A percentile compares a stretch with the other conserved stretches of the same genome.
Conservation (phyloP, 768 basidiomycete genomes). For the Kwoniella heveanensis region DNA sequence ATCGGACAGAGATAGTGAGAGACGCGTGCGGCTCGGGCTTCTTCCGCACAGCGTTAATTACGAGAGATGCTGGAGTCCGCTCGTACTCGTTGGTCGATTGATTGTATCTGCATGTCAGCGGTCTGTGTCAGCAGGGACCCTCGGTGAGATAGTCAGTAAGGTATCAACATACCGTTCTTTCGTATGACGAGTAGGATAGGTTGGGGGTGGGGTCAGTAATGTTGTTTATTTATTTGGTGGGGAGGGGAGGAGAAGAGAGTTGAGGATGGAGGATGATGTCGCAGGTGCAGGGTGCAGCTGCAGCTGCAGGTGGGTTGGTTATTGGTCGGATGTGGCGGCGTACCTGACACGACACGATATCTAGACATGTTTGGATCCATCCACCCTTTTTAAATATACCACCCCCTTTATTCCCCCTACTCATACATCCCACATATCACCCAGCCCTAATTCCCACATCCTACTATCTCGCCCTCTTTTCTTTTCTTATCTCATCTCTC, state of each 20-base stretch:
- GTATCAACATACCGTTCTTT: constrained; percentile 4
- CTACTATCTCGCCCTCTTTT: not conserved
- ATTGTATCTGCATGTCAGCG: not conserved
- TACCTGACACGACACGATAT: too few species aligned
- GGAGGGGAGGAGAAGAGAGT: not conserved
- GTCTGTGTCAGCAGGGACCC: not conserved
- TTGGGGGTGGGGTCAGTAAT: not conserved
- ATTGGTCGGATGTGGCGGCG: not conserved
- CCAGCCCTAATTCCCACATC: too few species aligned
- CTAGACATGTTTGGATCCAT: not conserved
- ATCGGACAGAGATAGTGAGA: not conserved
- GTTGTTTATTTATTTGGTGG: not conserved
- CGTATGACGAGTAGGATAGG: not conserved
- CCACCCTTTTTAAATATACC: too few species aligned
- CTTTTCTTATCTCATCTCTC: not conserved
- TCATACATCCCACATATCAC: not conserved
- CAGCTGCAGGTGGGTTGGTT: not conserved
- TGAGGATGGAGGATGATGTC: not conserved
- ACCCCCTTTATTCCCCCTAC: too few species aligned
- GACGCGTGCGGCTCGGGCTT: not conserved
- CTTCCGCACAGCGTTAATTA: too few species aligned
- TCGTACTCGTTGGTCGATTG: too few species aligned
- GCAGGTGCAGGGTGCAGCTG: not conserved
- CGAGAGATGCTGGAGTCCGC: not conserved
- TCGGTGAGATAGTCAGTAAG: not conserved